Evolutionary conservation across 2,329 filamentous ascomycete genomes (phyloP).

Genomic region (Nemania sp.): DNA sequence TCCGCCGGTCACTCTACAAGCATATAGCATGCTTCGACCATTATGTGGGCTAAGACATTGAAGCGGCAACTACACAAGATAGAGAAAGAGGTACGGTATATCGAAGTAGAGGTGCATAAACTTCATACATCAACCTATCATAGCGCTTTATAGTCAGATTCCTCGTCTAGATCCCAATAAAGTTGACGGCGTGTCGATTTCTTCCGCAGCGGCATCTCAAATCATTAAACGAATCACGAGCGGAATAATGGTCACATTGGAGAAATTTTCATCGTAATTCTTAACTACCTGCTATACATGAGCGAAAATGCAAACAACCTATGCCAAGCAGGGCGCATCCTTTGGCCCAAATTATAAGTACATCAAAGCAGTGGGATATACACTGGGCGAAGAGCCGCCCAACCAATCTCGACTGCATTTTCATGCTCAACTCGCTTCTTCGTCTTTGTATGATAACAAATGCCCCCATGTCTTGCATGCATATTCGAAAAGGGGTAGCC

Average conservation of each 20-base stretch:
- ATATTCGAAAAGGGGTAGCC: not conserved
- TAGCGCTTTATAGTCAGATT: no score
- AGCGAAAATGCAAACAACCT: slow-evolving; percentile 16
- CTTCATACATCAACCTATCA: no score
- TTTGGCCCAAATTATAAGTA: slow-evolving; percentile 21
- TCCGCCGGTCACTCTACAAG: no score
- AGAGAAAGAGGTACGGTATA: no score
- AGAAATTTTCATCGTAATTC: slow-evolving; percentile 9
- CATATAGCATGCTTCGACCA: no score
- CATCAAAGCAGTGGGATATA: slow-evolving; percentile 5
- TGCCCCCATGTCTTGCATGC: slow-evolving; percentile 1
- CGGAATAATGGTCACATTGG: not conserved
- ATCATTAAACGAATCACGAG: not conserved
- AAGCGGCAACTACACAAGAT: no score
- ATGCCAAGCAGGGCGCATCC: slow-evolving; percentile 2
- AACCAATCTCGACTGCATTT: not conserved
- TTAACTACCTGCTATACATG: slow-evolving; percentile 16
- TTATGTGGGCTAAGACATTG: no score
- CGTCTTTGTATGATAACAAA: slow-evolving; percentile 8
- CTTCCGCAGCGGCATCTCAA: no score
- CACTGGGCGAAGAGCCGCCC: slow-evolving; percentile 7
- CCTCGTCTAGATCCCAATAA: no score
- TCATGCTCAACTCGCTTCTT: slow-evolving; percentile 1
- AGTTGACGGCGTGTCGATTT: no score
- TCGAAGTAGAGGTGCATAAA: no score